Conservation (phyloP, 1,284 basidiomycete genomes). For the Gomphus bonarii region DNA sequence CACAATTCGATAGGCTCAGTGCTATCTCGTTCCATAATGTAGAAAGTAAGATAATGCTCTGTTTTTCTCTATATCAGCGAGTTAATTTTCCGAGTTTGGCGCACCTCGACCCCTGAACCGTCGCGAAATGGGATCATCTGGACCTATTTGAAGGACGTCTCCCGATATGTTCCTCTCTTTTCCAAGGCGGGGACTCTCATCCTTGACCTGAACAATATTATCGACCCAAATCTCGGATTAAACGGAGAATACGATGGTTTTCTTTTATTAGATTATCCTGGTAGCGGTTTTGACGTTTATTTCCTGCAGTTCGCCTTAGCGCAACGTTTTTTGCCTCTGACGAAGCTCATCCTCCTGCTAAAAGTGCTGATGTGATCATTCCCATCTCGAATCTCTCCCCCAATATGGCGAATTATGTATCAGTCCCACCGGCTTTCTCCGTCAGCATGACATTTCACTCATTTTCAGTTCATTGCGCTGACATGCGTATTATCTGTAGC, state of each 20-base stretch:
- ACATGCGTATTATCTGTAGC: slow-evolving; percentile 26
- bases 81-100: slow-evolving; percentile 41
- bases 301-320: slow-evolving; percentile 42
- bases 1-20: slow-evolving; percentile 65
- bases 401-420: slow-evolving; percentile 44
- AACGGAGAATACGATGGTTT: slow-evolving; percentile 63
- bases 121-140: slow-evolving; percentile 62
- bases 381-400: slow-evolving; percentile 57
- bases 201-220: slow-evolving; percentile 60
- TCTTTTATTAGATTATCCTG: background rate
- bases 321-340: slow-evolving; percentile 64
- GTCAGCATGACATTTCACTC: slow-evolving; percentile 27
- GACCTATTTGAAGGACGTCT: slow-evolving; percentile 71
- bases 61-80: background rate
- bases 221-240: slow-evolving; percentile 34
- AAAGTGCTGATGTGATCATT: slow-evolving; percentile 52
- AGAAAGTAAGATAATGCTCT: slow-evolving; percentile 40
- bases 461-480: background rate
- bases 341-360: slow-evolving; percentile 40
- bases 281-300: background rate
- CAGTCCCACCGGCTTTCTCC: slow-evolving; percentile 63
- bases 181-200: slow-evolving; percentile 56
- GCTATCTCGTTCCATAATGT: slow-evolving; percentile 67
- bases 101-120: slow-evolving; percentile 72
- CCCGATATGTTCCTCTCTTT: slow-evolving; percentile 62